Base-by-base conservation (phyloP, 345 rosid species). In the Kernera saxatilis region DNA sequence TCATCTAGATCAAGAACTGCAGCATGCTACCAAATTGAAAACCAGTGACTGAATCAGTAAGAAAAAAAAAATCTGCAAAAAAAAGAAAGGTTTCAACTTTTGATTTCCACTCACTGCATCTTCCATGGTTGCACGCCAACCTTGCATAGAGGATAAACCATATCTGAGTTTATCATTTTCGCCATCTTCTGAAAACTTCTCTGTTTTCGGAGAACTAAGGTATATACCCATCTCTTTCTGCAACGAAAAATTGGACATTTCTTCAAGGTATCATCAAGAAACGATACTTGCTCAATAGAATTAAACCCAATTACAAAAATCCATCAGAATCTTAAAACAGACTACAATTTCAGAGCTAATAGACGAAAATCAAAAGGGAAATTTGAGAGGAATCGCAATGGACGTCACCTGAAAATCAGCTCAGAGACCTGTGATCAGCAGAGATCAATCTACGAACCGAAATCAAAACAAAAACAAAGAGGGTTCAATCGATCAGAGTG, bases 61-160 rank as follows among this genome's bases (percentile, higher is more conserved):
- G 6, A 13, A 10, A 22, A 15, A 7, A 43, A 21, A 21, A 44
- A 55, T 4, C 25, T 15, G 35, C 22, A 10, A 14, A 3, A 48
- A 21, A 5, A 9, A 14, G 2, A 52, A 67, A 75, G 70, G 35
- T 43, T 62, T 41, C 3, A 75, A 44, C 33, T 61, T 58, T 56
- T 17, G 44, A 44, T 33, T 12, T 8, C n/a, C 48, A 84, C 97
- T 89, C 83, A 93, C 99, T 7, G 99, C 97, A 77, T 94, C 99
- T 84, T 94, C 99, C 99, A 94, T 94, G 37, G 89, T 76, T 19
- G 97, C 87, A 40, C 99, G 99, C 99, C 99, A 91, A 54, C 99
- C 99, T 84, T 94, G 99, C 99, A 94, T 94, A 17, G 97, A 94
- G 8, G 97, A 89, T 71, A 94, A 73, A 41, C 99, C 97, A 81